Base-by-base conservation (phyloP, 371 early-diverging fungal genomes). In the Capillidium heterosporum region DNA sequence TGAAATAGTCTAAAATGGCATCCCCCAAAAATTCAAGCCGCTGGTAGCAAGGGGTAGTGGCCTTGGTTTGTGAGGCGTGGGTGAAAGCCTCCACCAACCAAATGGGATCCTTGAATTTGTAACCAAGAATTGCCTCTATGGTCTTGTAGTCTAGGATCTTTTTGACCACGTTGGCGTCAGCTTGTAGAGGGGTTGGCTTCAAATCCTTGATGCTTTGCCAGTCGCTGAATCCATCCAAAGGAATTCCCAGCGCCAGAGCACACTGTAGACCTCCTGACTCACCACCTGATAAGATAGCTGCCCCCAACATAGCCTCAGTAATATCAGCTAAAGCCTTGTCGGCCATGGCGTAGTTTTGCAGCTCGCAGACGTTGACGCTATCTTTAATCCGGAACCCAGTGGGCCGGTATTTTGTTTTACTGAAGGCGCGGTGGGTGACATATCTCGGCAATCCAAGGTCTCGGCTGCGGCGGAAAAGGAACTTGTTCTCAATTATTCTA, bases 11-110 rank as follows among this genome's bases (percentile, higher is more conserved):
- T 19, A 95, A 63, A 8, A 94, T 77, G 0, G 94, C 85, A 64
- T 96, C 95, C n/a, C 96, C 96, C 49, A 95, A 62, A 62, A 87
- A 95, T 69, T 96, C 95, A 1, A 96, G 72, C 2, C 95, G 83
- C 67, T 95, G 87, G 61, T 91, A 95, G 59, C 86, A 88, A 10
- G 71, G 64, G 0, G 75, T 71, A 15, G 66, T 66, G 0, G 71
- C 65, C 41, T 75, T 72, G 21, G 77, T 71, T 5, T 76, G 71
- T 56, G 84, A 82, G 23, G 87, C 77, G 63, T 94, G 95, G 0
- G 93, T 92, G 51, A 91, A 63, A 0, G 95, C 95, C 63, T 91
- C 91, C 0, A 76, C 65, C 10, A 84, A 61, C 41, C 87, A 59
- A 0, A 66, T 32, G 3, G 74, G 78, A 32, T 81, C 69, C 35